A percentile compares a stretch with the other conserved stretches of the same genome.
These are phyloP conservation scores for Hypoxylon sp. DNA, from an alignment of 2,329 filamentous ascomycete species.

Conservation along the genomic window DNA sequence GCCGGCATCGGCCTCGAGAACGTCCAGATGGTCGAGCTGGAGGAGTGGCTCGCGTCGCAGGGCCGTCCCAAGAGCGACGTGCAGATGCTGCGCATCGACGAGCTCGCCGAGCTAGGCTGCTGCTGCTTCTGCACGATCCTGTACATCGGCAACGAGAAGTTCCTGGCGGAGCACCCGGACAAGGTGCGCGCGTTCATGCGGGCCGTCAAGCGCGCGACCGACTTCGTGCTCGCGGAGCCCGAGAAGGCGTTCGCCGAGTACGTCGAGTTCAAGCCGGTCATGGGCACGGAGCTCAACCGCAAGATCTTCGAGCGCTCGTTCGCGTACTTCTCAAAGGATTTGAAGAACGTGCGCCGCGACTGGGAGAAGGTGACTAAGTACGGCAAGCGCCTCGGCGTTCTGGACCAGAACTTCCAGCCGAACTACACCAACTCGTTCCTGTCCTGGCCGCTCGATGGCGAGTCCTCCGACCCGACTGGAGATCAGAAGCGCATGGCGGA, in stretches of 20 bases:
- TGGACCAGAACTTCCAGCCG: conserved; percentile 73
- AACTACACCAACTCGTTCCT: conserved; percentile 84
- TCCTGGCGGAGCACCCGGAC: conserved; percentile 75
- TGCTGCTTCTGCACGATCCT: conserved; percentile 89
- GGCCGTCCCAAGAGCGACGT: conserved; percentile 76
- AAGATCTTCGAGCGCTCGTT: conserved; percentile 87
- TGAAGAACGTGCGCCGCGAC: conserved; percentile 82
- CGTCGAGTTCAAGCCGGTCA: conserved; percentile 78
- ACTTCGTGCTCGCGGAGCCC: conserved; percentile 77
- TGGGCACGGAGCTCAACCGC: conserved; percentile 77
- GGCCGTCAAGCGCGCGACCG: conserved; percentile 81
- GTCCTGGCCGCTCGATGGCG: conserved; percentile 74
- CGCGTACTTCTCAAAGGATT: conserved; percentile 80
- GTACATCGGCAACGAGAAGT: conserved; percentile 83
- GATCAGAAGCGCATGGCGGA: conserved; percentile 82
- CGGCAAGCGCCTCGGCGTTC: conserved; percentile 79
- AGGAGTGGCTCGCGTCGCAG: conserved; percentile 79
- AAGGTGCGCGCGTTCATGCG: conserved; percentile 78
- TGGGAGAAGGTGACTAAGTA: conserved; percentile 85
- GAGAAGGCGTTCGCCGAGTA: conserved; percentile 77
- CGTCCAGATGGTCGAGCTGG: conserved; percentile 86
- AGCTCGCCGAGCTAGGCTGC: conserved; percentile 83
- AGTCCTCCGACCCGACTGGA: conserved; percentile 76
- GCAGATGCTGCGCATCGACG: conserved; percentile 85
- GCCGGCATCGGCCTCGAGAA: conserved; percentile 85